Percentiles rank a stretch among this genome's conserved stretches.
These are phyloP conservation scores for Heterobasidion occidentale DNA, from an alignment of 1,284 basidiomycete genomes.

Conservation along the genomic window DNA sequence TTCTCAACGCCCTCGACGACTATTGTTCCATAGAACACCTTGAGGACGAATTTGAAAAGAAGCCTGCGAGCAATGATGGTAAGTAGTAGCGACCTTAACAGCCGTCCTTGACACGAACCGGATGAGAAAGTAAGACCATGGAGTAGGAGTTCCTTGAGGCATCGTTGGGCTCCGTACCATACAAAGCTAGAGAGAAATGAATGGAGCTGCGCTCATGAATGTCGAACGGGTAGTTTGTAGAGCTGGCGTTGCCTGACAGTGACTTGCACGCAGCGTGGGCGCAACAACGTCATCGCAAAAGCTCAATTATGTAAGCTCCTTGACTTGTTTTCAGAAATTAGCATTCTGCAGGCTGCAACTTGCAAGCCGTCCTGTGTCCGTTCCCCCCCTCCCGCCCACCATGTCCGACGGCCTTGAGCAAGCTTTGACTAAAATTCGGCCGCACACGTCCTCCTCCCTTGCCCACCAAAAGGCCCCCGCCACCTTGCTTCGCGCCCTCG, in stretches of 20 bases:
- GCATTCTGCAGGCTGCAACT: no score
- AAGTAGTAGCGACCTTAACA: neutral
- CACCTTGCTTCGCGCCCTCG: slow-evolving; percentile 82
- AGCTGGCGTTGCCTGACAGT: no score
- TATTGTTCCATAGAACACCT: slow-evolving; percentile 83
- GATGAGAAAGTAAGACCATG: slow-evolving; percentile 64
- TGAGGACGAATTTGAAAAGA: slow-evolving; percentile 72
- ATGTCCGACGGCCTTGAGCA: slow-evolving; percentile 35
- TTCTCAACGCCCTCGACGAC: slow-evolving; percentile 55
- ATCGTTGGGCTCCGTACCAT: slow-evolving; percentile 14
- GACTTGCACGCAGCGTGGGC: no score
- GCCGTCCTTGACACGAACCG: slow-evolving; percentile 30
- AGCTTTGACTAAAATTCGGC: slow-evolving; percentile 80
- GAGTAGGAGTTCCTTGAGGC: slow-evolving; percentile 41
- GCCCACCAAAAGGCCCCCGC: slow-evolving; percentile 90
- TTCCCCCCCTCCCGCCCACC: no score
- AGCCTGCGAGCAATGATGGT: slow-evolving; percentile 30
- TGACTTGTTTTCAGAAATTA: no score
- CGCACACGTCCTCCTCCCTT: slow-evolving; percentile 76
- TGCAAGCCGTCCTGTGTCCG: no score
- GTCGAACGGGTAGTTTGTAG: no score
- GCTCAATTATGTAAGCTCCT: no score
- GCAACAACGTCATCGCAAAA: no score
- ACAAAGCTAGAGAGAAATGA: no score
- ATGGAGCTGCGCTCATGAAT: no score